Evolutionary conservation across 208 protist species (phyloP), one percentile per base, ranked within the genome.

Genomic region (Endotrypanum monterogeii): DNA sequence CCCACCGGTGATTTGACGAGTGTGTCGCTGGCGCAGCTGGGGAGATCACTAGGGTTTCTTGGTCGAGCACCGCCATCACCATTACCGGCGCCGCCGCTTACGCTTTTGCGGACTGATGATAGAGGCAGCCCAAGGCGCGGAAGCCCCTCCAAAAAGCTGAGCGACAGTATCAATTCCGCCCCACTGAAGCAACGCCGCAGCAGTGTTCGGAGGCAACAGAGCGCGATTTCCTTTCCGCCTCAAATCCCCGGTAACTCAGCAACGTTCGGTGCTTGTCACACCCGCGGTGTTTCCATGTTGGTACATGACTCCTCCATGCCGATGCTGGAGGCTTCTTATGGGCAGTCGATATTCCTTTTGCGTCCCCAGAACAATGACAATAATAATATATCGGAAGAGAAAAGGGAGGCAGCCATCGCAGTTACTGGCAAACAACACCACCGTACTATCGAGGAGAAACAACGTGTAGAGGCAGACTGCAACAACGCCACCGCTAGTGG

Each of bases 1-100:
- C 86, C 89, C 3, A 80, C 79, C 3, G 84, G 89, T 14, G 68
- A 76, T 66, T 72, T 91, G 52, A 57, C 66, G 20, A 65, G 74
- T 16, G 80, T 91, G n/a, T 74, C 82, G 4, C 46, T 79, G 16
- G 51, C 62, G 14, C 73, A 83, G 72, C 75, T 92, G 9, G 52
- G 54, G 52, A 80, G 77, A 70, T 74, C 79, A 5, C 54, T 88
- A 37, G 37, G 44, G n/a, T 67, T 82, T 18, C 78, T 89, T 20
- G 67, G 87, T 62, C 84, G 44, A 48, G 44, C 83, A 20, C 76
- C 67, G 6, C 62, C 73, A 51, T 76, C 71, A 51, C 78, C 71
- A 63, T 73, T 30, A 37, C 55, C n/a, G 55, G 23, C 9, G 14
- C 30, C 8, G 7, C 56, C 30, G 14, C 32, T 12, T 18, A 6